phyloP scores from a whole-genome alignment of 148 eudicot genomes.

The Amaranthus hypochondriacus region DNA sequence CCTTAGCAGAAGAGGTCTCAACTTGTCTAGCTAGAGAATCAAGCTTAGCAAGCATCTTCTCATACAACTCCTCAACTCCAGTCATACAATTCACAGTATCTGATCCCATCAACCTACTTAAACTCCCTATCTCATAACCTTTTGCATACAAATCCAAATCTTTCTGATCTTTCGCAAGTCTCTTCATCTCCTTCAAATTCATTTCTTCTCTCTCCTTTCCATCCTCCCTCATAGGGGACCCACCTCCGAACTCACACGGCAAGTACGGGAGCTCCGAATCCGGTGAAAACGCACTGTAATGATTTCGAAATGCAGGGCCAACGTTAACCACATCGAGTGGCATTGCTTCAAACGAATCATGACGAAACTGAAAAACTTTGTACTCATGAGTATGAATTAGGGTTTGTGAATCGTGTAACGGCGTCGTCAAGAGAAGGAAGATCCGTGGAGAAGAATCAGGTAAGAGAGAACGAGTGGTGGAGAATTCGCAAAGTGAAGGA shows the following conservation, averaged over 20 bases:
- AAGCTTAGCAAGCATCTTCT: constrained; percentile 73
- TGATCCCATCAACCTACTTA: constrained; percentile 57
- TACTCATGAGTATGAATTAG: constrained; percentile 71
- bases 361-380: constrained; percentile 43
- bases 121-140: constrained; percentile 47
- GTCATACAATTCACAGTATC: constrained; percentile 39
- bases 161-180: constrained; percentile 34
- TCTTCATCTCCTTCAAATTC: constrained; percentile 31
- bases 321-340: constrained; percentile 56
- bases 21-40: constrained; percentile 50
- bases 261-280: constrained; percentile 45
- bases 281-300: constrained; percentile 56
- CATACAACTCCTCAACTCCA: constrained; percentile 75
- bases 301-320: constrained; percentile 73
- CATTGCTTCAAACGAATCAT: constrained; percentile 37
- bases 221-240: constrained; percentile 43
- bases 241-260: constrained; percentile 33
- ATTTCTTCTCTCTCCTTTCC: constrained; percentile 22
- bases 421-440: constrained; percentile 61
- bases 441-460: constrained; percentile 23
- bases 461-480: constrained; percentile 33
- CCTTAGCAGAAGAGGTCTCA: constrained; percentile 56
- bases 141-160: constrained; percentile 42
- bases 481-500: constrained; percentile 64
- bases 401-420: constrained; percentile 32